Conservation (phyloP, 2,329 filamentous ascomycete genomes). For the Cucurbitaria berberidis region DNA sequence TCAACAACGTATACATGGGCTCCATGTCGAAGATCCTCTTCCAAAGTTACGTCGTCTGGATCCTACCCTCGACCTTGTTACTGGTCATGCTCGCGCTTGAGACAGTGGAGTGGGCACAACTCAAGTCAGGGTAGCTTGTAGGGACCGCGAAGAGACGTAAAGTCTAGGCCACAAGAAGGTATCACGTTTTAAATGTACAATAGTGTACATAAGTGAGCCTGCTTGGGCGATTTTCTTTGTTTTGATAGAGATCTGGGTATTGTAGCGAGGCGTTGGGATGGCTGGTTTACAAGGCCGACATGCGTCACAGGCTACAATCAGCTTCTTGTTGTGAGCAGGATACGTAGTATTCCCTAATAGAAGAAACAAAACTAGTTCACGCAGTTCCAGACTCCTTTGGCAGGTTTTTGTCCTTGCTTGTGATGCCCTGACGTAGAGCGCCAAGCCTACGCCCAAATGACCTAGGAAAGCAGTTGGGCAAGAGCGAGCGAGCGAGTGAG, state of each 20-base stretch:
- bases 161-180: background rate
- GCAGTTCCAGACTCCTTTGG: background rate
- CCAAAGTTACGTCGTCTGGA: slow-evolving; percentile 97
- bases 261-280: background rate
- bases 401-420: slow-evolving; percentile 15
- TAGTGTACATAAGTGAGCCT: background rate
- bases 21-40: slow-evolving; percentile 93
- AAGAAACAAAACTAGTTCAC: background rate
- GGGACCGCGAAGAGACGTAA: too few relatives aligned
- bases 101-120: slow-evolving; percentile 84
- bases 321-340: background rate
- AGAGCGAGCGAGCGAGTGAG: too few relatives aligned
- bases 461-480: slow-evolving; percentile 1
- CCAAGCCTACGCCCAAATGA: slow-evolving; percentile 13
- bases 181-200: slow-evolving; percentile 2
- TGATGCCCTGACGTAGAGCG: slow-evolving; percentile 25
- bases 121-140: too few relatives aligned
- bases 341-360: background rate
- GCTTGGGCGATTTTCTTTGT: background rate
- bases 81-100: slow-evolving; percentile 92
- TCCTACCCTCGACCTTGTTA: slow-evolving; percentile 88
- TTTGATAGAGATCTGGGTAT: background rate
- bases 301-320: background rate
- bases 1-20: slow-evolving; percentile 94
- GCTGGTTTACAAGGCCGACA: background rate